These are phyloP conservation scores for Xylariomycetidae sp. DNA, from an alignment of 2,329 filamentous ascomycete species.

Conservation along the genomic window DNA sequence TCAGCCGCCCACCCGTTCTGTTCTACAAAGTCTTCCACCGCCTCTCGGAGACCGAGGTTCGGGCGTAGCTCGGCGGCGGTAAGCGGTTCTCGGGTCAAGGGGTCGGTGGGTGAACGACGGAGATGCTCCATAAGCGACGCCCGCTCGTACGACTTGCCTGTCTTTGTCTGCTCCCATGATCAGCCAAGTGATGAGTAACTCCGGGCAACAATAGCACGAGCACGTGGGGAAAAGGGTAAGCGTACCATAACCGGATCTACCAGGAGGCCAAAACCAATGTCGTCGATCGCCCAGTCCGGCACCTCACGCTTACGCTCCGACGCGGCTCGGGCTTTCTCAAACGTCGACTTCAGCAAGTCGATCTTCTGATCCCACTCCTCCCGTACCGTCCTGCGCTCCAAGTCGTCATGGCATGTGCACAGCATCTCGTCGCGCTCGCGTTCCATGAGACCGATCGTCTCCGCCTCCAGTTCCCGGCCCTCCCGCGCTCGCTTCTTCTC, in stretches of 20 bases:
- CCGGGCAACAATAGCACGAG: too few species aligned
- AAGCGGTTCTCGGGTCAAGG: slow-evolving; percentile 74
- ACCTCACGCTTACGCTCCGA: slow-evolving; percentile 50
- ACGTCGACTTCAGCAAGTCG: slow-evolving; percentile 37
- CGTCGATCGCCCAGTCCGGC: slow-evolving; percentile 72
- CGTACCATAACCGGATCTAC: slow-evolving; percentile 60
- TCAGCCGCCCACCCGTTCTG: slow-evolving; percentile 91
- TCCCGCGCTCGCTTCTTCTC: slow-evolving; percentile 58
- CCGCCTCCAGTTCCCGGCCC: slow-evolving; percentile 50
- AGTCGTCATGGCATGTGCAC: slow-evolving; percentile 16
- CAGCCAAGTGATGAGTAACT: too few species aligned
- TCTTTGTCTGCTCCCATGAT: slow-evolving; percentile 57
- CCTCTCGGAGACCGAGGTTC: slow-evolving; percentile 75
- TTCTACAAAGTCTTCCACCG: slow-evolving; percentile 78
- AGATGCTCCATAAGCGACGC: slow-evolving; percentile 82
- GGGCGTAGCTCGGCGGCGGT: slow-evolving; percentile 64
- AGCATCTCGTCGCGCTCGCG: slow-evolving; percentile 37
- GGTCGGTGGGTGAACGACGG: slow-evolving; percentile 68
- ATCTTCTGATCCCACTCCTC: slow-evolving; percentile 44
- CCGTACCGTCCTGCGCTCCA: slow-evolving; percentile 41
- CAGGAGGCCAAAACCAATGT: slow-evolving; percentile 70
- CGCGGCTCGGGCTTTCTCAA: slow-evolving; percentile 43
- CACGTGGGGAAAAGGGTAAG: too few species aligned
- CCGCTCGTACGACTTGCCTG: slow-evolving; percentile 85
- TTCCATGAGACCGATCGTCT: slow-evolving; percentile 49